Evolutionary conservation across 495 filamentous ascomycete genomes (phyloP).

Genomic region (Xylaria bambusicola): DNA sequence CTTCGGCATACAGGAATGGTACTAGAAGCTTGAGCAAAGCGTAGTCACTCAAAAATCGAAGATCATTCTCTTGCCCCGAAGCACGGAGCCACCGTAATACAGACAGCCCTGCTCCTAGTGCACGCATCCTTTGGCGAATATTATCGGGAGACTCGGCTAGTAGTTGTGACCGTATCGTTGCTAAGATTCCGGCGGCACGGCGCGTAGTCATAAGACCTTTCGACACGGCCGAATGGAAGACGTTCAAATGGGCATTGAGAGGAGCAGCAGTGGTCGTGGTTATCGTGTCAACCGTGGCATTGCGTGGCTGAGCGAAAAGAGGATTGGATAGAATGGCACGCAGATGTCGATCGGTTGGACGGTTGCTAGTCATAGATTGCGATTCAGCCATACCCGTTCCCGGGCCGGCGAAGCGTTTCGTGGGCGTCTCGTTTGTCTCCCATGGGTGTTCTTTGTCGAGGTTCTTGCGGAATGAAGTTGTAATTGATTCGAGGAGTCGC

Average conservation of each 20-base stretch:
- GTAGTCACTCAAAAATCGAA: slow-evolving; percentile 36
- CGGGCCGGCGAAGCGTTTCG: slow-evolving; percentile 24
- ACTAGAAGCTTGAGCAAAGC: slow-evolving; percentile 39
- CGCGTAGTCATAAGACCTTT: slow-evolving; percentile 48
- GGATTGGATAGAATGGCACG: slow-evolving; percentile 71
- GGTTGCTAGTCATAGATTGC: slow-evolving; percentile 5
- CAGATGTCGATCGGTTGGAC: slow-evolving; percentile 58
- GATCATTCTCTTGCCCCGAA: slow-evolving; percentile 42
- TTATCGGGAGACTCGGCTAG: slow-evolving; percentile 27
- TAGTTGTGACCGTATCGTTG: slow-evolving; percentile 34
- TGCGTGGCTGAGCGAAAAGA: slow-evolving; percentile 45
- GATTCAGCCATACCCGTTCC: slow-evolving; percentile 26
- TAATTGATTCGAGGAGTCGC: slow-evolving; percentile 68
- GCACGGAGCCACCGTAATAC: slow-evolving; percentile 56
- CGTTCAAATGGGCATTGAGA: slow-evolving; percentile 28
- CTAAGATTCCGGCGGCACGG: slow-evolving; percentile 44
- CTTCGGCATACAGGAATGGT: slow-evolving; percentile 54
- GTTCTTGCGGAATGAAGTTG: slow-evolving; percentile 72
- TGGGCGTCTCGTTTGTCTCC: slow-evolving; percentile 23
- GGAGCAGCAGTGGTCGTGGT: no score
- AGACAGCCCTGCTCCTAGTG: slow-evolving; percentile 42
- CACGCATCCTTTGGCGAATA: slow-evolving; percentile 33
- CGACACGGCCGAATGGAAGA: slow-evolving; percentile 42
- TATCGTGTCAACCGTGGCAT: background rate
- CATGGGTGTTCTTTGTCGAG: slow-evolving; percentile 67